Percentiles rank a stretch among this genome's conserved stretches.
phyloP scores from a whole-genome alignment of 768 basidiomycete species.

The Rhodotorula kratochvilovae region DNA sequence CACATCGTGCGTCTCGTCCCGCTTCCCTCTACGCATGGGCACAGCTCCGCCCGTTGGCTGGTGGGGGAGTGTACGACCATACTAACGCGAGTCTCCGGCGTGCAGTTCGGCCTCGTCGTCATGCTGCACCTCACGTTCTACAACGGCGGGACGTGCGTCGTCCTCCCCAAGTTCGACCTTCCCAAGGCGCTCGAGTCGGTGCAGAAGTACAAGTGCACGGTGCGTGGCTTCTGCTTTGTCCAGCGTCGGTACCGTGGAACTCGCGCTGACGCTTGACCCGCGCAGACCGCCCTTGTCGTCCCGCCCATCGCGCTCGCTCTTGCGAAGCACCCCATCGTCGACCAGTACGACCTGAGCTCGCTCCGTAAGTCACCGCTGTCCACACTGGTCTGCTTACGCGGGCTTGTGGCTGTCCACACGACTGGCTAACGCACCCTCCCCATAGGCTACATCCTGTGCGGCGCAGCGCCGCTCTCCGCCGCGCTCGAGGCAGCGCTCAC shows the following conservation, averaged over 20 bases:
- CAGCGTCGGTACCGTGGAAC: no score
- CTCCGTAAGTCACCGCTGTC: conserved; percentile 44
- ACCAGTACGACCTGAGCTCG: conserved; percentile 63
- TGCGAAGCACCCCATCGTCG: conserved; percentile 60
- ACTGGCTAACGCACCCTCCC: no score
- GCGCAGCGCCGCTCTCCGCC: conserved; percentile 73
- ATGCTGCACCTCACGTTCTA: conserved; percentile 58
- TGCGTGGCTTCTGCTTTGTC: conserved; percentile 9
- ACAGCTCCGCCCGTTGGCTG: background rate
- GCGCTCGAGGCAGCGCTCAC: conserved; percentile 58
- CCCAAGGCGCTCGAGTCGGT: conserved; percentile 62
- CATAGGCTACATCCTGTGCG: conserved; percentile 57
- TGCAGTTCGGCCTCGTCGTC: conserved; percentile 53
- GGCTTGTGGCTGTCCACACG: no score
- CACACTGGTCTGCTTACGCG: accelerated
- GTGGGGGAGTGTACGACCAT: no score
- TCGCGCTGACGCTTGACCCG: background rate
- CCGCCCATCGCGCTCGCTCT: conserved; percentile 80
- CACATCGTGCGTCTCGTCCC: conserved; percentile 14
- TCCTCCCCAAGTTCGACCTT: conserved; percentile 70
- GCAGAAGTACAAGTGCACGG: conserved; percentile 61
- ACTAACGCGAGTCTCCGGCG: background rate
- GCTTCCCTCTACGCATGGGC: background rate
- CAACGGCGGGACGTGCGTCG: conserved; percentile 51
- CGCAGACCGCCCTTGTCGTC: conserved; percentile 55